Conservation (phyloP, 2,329 filamentous ascomycete genomes). For the Trichophyton equinum region DNA sequence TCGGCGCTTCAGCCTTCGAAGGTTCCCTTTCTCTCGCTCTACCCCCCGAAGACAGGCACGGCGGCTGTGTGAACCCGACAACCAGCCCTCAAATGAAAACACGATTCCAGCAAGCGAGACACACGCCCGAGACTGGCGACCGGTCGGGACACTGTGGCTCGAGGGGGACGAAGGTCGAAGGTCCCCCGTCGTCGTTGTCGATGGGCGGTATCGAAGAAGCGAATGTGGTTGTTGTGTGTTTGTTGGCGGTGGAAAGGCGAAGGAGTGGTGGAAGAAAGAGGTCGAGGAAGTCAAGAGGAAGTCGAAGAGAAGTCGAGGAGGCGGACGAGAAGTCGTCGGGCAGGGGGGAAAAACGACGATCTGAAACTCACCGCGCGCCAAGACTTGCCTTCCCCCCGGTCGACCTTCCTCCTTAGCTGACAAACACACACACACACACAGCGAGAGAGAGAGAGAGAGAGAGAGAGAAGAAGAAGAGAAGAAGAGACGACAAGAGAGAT, state of each 20-base stretch:
- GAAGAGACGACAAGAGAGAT: too few relatives aligned
- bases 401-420: too few relatives aligned
- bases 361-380: background rate
- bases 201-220: background rate
- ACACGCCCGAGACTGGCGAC: background rate
- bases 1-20: conserved; percentile 1
- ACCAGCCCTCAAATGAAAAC: background rate
- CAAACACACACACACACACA: too few relatives aligned
- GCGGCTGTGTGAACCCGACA: background rate
- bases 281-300: background rate
- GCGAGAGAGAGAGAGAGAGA: too few relatives aligned
- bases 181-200: background rate
- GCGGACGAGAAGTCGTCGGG: background rate
- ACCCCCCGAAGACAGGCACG: background rate
- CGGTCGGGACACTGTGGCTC: background rate
- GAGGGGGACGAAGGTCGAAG: background rate
- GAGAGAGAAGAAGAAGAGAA: too few relatives aligned
- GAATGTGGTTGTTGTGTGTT: background rate
- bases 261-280: background rate
- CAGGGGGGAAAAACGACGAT: background rate
- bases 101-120: background rate
- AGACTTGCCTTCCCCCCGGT: background rate
- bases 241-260: background rate
- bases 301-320: background rate
- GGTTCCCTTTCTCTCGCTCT: background rate